phyloP scores from a whole-genome alignment of 805 yeast genomes.

The Brettanomyces nanus region DNA sequence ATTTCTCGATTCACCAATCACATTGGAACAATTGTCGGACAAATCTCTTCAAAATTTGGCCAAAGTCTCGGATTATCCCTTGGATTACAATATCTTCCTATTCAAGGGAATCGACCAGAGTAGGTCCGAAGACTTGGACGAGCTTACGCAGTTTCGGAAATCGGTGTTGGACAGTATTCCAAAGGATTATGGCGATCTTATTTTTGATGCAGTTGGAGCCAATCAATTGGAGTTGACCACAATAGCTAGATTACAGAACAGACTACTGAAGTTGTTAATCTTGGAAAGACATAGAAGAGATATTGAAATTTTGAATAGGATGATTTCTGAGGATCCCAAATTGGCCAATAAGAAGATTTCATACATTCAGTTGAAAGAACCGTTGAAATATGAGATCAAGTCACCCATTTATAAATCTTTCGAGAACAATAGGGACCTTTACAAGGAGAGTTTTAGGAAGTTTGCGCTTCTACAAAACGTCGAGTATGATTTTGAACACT shows the following conservation, averaged over 20 bases:
- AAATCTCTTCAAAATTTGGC: constrained; percentile 12
- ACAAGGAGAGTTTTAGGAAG: constrained; percentile 21
- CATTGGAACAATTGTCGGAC: constrained; percentile 7
- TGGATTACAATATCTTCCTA: constrained; percentile 32
- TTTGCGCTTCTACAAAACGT: constrained; percentile 28
- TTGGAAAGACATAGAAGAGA: constrained; percentile 30
- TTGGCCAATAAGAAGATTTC: constrained; percentile 14
- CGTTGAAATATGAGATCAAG: constrained; percentile 26
- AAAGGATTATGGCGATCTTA: constrained; percentile 15
- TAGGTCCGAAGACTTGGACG: constrained; percentile 12
- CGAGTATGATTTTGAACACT: constrained; percentile 28
- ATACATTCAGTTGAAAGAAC: constrained; percentile 20
- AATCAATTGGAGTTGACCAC: constrained; percentile 19
- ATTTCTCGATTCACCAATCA: constrained; percentile 2
- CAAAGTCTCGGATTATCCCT: constrained; percentile 27
- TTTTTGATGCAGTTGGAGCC: constrained; percentile 17
- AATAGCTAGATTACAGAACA: constrained; percentile 26
- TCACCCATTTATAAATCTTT: constrained; percentile 24
- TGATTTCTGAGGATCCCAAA: constrained; percentile 9
- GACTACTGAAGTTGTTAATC: constrained; percentile 25
- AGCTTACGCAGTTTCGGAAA: constrained; percentile 16
- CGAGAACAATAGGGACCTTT: constrained; percentile 10
- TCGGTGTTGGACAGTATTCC: constrained; percentile 17
- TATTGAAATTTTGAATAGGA: constrained; percentile 19
- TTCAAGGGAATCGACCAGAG: constrained; percentile 24